Evolutionary conservation across 2,329 filamentous ascomycete genomes (phyloP), one percentile per base, ranked within the genome.

Genomic region (Fusarium sp.): DNA sequence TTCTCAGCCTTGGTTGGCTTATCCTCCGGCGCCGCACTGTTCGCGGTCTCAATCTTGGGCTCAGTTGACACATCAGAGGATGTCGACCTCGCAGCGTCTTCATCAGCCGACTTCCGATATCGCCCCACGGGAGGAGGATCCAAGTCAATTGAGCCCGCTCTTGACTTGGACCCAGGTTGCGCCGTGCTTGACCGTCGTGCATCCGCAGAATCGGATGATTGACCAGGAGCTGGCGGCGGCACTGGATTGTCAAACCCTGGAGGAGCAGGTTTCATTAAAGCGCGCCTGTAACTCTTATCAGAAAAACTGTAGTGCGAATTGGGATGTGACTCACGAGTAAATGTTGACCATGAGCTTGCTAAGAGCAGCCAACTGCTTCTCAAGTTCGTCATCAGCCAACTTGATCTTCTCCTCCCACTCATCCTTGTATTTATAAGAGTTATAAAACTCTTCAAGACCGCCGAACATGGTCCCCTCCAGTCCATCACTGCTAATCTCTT

Each of bases 311-410:
- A 15, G 18, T 54, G 38, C 58, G 33, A 33, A 31, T 29, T 5
- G 2, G 2, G 13, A 5, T 11, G 14, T 8, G 8, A 79, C 78
- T 59, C 49, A 80, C 79, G 79, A 78, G 71, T 81, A 80, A 5
- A 81, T 76, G 14, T 79, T 80, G 6, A 79, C 74, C 79, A 81
- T 80, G 2, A 80, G 62, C 29, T 71, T 78, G 29, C 76, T 79
- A 1, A 81, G 60, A 15, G 59, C 65, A 1, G 66, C 70, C 25
- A 81, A 31, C 45, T 81, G 77, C 47, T 74, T 78, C 46, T 81
- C 76, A 29, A 81, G 64, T 1, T 78, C 75, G 0, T 54, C 71
- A 55, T 81, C 79, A 5, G 79, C 77, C 18, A 72, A 42, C 46
- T 78, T 77, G 2, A 81, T 74, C 69, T 80, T 79, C n/a, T 73